phyloP scores from a whole-genome alignment of 31 red algal genomes.

The Odonthalia washingtoniensis region DNA sequence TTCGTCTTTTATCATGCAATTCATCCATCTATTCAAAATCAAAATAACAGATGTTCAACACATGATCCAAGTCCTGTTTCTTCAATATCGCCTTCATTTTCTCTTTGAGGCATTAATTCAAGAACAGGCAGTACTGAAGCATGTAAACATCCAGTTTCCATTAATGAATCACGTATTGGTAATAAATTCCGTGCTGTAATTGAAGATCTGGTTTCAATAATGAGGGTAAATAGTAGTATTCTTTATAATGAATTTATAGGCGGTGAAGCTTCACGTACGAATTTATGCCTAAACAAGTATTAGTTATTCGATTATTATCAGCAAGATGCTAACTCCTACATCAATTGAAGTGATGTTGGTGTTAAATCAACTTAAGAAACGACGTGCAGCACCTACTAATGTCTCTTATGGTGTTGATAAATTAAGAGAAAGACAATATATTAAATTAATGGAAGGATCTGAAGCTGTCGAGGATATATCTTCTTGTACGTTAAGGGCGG shows the following conservation, averaged over 20 bases:
- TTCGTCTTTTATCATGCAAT: neutral
- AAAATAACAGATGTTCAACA: neutral
- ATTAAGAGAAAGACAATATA: conserved; percentile 57
- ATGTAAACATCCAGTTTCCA: neutral
- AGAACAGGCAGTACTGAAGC: no score
- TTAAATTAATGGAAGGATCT: conserved; percentile 65
- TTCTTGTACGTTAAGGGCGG: conserved; percentile 35
- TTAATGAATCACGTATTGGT: neutral
- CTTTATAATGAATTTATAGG: conserved; percentile 59
- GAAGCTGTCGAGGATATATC: conserved; percentile 59
- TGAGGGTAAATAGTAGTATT: conserved; percentile 50
- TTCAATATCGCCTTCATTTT: no score
- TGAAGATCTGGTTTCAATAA: neutral
- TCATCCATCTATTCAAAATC: no score
- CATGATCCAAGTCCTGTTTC: no score
- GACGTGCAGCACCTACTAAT: conserved; percentile 58
- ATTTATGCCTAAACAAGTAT: no score
- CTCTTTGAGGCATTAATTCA: no score
- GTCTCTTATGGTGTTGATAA: conserved; percentile 69
- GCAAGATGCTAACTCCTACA: no score
- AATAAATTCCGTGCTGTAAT: neutral
- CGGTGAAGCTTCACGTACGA: conserved; percentile 12
- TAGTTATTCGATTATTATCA: no score
- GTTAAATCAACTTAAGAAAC: conserved; percentile 54
- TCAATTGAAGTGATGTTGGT: no score